These are phyloP conservation scores for Rhizomucor pusillus DNA, from an alignment of 371 early-diverging fungal species.

Conservation along the genomic window DNA sequence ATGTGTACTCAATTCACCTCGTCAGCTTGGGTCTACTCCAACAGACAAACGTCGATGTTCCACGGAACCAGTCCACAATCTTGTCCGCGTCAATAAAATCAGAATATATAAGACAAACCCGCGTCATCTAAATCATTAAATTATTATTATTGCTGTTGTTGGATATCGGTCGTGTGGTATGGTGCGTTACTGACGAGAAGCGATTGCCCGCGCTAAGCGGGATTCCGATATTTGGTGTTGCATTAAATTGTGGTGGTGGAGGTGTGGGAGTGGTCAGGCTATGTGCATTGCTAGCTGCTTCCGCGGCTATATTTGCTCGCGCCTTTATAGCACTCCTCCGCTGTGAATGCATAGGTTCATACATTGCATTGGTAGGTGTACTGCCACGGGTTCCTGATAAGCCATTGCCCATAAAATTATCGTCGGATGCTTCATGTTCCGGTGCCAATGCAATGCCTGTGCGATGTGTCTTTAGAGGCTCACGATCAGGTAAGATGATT, in stretches of 20 bases:
- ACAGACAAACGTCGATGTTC: too few relatives aligned
- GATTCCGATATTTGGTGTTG: constrained; percentile 12
- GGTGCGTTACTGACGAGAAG: constrained; percentile 15
- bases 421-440: constrained; percentile 42
- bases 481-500: constrained; percentile 69
- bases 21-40: too few relatives aligned
- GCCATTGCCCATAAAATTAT: constrained; percentile 29
- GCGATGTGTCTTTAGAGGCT: constrained; percentile 46
- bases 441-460: constrained; percentile 39
- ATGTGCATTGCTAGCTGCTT: constrained; percentile 34
- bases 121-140: neutral
- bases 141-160: neutral
- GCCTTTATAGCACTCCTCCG: constrained; percentile 42
- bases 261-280: constrained; percentile 5
- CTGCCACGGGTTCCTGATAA: constrained; percentile 11
- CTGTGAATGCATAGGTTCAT: constrained; percentile 31
- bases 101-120: too few relatives aligned
- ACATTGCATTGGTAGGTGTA: constrained; percentile 11
- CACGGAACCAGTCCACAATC: too few relatives aligned
- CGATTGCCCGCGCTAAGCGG: constrained; percentile 12
- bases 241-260: constrained; percentile 4
- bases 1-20: too few relatives aligned
- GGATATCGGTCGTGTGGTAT: too few relatives aligned
- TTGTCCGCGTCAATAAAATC: too few relatives aligned
- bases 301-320: constrained; percentile 47